Evolutionary conservation across 441 rosid genomes (phyloP), one percentile per base, ranked within the genome.

Genomic region (Jatropha podagrica): DNA sequence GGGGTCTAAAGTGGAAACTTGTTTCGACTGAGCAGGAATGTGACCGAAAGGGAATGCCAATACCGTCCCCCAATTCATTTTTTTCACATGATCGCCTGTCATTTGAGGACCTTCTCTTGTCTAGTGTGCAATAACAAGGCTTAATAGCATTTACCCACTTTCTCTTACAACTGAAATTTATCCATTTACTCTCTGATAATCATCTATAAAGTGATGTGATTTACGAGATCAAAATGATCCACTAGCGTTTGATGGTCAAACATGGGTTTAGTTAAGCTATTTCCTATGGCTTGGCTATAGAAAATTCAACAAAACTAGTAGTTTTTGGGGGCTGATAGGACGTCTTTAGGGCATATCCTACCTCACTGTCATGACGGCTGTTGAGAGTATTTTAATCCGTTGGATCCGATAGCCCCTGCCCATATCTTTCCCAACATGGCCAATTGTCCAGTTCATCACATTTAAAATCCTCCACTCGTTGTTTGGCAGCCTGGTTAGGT

Each of bases 1-100:
- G 26, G 56, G 70, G 38, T 70, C 69, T 72, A 72, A 77, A 74
- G 79, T 64, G 51, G 75, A 77, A 73, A 48, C 74, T 38, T 73
- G 71, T 66, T 75, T 66, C 38, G 26, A 76, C 61, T 58, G 71
- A 41, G 65, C 17, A 58, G 65, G 69, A 79, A 80, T 32, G 32
- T 65, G 52, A 58, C 71, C 69, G 27, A 46, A 73, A 67, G 71
- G 65, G 54, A 48, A 65, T 23, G 61, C 27, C 51, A 52, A 40
- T 42, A 12, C 70, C 23, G 27, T 52, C 62, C 2, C 12, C 67
- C 26, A 14, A 10, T 4, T 49, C 46, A 17, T 6, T 8, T 59
- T 41, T 17, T 52, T 32, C 32, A 32, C 32, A 32, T 44, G 10
- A 44, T 44, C 48, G 48, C 48, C 0, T 23, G 23, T 23, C 26